phyloP scores from a whole-genome alignment of 164 flowering plant genomes.

The Magnolia officinalis region DNA sequence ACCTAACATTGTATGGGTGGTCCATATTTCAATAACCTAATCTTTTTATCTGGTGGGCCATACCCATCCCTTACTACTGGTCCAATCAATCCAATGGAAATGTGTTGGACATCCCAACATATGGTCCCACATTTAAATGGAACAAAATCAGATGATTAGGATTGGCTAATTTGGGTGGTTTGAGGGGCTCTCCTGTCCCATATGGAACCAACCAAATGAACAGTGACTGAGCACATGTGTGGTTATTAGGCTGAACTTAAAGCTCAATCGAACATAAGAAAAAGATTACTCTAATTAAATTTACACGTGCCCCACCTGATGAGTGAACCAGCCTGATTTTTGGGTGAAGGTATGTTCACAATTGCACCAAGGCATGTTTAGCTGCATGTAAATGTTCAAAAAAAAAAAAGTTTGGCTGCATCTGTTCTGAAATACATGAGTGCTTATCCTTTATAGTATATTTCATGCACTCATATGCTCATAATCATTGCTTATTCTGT shows the following conservation, averaged over 20 bases:
- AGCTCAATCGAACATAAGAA: background rate
- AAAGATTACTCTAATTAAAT: background rate
- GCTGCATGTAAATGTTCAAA: background rate
- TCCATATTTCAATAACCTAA: background rate
- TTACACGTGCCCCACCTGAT: background rate
- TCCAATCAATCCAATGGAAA: background rate
- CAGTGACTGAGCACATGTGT: too few species aligned
- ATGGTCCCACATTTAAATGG: background rate
- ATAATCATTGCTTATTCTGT: background rate
- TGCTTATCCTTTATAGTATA: too few species aligned
- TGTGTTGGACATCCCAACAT: background rate
- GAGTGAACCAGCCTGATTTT: background rate
- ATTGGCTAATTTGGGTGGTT: background rate
- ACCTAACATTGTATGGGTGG: background rate
- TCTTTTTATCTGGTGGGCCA: background rate
- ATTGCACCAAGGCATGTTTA: background rate
- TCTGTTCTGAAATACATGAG: background rate
- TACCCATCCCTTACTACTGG: background rate
- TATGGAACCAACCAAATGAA: too few species aligned
- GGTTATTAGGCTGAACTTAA: too few species aligned
- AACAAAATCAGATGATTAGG: background rate
- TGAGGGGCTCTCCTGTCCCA: background rate
- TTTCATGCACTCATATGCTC: background rate
- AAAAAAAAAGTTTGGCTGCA: background rate
- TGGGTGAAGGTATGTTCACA: background rate